Base-by-base conservation (phyloP, 2,329 filamentous ascomycete genomes). In the Ustilaginoidea virens region DNA sequence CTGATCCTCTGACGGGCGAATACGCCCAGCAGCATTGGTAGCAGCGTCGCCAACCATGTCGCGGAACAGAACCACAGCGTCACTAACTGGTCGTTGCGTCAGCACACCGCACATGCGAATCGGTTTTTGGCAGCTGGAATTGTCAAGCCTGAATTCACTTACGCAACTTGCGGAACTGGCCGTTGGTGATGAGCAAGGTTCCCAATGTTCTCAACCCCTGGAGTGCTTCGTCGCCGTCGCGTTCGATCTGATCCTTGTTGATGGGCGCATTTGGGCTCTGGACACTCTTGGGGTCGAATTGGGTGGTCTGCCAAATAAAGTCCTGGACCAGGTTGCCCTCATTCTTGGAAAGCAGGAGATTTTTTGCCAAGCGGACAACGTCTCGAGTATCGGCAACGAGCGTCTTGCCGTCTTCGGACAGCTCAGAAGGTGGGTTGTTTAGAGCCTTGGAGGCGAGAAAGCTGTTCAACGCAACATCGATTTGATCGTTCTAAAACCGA, bases 1-100 rank as follows among this genome's bases (percentile, higher is more conserved):
- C 36, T 78, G 61, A 1, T 93, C 80, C 33, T 92, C 71, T 1
- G 69, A 72, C 3, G 90, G 90, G 29, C 79, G 79, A 28, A 94
- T 67, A 42, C 62, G 71, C 43, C 63, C 62, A 32, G 86, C 83
- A 5, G 79, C 78, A 45, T 80, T 87, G 37, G 69, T 67, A 8
- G 90, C 86, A 16, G 80, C 82, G 55, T 98, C 90, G 29, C 85
- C 82, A 34, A 80, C 83, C 47, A 98, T 90, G 46, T 96, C 87
- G 20, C 86, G 81, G 23, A 92, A 52, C 7, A 98, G 66, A 20
- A 87, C 63, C 16, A 70, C 70, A 9, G 80, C 78, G 61, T 98
- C 90, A 36, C 69, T 80, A 40, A 93, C 63, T 67, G 10, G 13
- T 3, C 11, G 14, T 28, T 34, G 25, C 23, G 46, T 49, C 33